phyloP scores from a whole-genome alignment of 805 yeast genomes.

The Saccharomycopsis guyanensis region DNA sequence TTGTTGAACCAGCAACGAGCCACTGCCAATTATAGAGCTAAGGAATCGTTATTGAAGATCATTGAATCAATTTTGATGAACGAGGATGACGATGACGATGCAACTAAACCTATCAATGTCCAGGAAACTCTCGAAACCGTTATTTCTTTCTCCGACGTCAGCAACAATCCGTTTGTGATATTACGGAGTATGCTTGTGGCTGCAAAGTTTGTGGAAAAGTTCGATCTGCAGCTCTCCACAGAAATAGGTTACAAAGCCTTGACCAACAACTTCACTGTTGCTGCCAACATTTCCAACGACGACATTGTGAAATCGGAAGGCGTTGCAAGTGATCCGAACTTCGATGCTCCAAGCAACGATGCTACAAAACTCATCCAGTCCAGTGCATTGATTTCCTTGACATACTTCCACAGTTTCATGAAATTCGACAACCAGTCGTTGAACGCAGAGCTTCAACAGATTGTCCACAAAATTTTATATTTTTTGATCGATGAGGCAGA shows the following conservation, averaged over 20 bases:
- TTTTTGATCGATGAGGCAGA: constrained; percentile 52
- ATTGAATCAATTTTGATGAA: constrained; percentile 38
- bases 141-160: neutral
- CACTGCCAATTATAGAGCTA: constrained; percentile 25
- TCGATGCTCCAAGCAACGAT: constrained; percentile 24
- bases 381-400: constrained; percentile 41
- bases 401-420: constrained; percentile 40
- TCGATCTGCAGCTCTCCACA: constrained; percentile 30
- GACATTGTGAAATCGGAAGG: constrained; percentile 11
- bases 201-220: constrained; percentile 53
- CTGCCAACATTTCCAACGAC: constrained; percentile 3
- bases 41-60: constrained; percentile 37
- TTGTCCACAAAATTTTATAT: constrained; percentile 32
- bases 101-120: constrained; percentile 11
- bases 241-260: constrained; percentile 25
- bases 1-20: neutral
- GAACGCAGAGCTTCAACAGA: constrained; percentile 20
- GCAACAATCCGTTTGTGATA: constrained; percentile 32
- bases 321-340: constrained; percentile 1
- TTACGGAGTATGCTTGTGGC: constrained; percentile 43
- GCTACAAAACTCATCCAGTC: constrained; percentile 28
- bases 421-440: constrained; percentile 25
- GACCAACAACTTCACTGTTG: constrained; percentile 9
- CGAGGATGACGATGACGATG: constrained; percentile 25
- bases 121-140: constrained; percentile 19